Evolutionary conservation across 257 asterid species (phyloP), one percentile per base, ranked within the genome.

Genomic region (Capsicum rhomboideum): DNA sequence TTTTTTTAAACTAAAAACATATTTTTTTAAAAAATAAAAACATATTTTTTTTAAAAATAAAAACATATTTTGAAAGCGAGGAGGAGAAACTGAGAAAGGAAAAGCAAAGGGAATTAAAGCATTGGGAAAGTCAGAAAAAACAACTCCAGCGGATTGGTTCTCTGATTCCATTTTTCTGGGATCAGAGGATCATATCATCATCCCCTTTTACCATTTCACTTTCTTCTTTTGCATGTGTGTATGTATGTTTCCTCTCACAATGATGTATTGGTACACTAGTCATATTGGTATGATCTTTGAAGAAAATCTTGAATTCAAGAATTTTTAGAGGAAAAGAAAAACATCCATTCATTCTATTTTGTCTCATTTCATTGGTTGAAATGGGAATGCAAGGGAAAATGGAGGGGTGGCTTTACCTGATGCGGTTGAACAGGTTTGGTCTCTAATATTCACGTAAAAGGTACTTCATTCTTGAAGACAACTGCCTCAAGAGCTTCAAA

Each of bases 361-460:
- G 1, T n/a, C n/a, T n/a, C n/a, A n/a, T 71, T 71, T 69, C 23
- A 31, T 44, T 21, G 29, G 40, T 46, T 10, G 66, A 86, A 85
- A 83, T 87, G 94, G 91, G 82, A 78, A 80, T 85, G 90, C 83
- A 87, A 80, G 97, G 93, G 54, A 91, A 87, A 88, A 96, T 94
- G 97, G 89, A 89, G 86, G 98, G 99, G 37, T 94, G 98, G 98
- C 93, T 96, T 84, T 92, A 91, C 29, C 88, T 96, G 84, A 94
- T 93, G 86, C 93, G 97, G 80, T 88, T 80, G 80, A 91, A 93
- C 71, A 92, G 97, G 83, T 90, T 96, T 82, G 98, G 98, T 74
- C 77, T 96, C 85, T 94, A 93, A 59, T 94, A 89, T 92, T 96
- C 94, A 80, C 97, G 98, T 88, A 96, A 90, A 85, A 89, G 98